A percentile compares a stretch with the other conserved stretches of the same genome.
These are phyloP conservation scores for Botrytis squamosa DNA, from an alignment of 2,329 filamentous ascomycete species.

Conservation along the genomic window DNA sequence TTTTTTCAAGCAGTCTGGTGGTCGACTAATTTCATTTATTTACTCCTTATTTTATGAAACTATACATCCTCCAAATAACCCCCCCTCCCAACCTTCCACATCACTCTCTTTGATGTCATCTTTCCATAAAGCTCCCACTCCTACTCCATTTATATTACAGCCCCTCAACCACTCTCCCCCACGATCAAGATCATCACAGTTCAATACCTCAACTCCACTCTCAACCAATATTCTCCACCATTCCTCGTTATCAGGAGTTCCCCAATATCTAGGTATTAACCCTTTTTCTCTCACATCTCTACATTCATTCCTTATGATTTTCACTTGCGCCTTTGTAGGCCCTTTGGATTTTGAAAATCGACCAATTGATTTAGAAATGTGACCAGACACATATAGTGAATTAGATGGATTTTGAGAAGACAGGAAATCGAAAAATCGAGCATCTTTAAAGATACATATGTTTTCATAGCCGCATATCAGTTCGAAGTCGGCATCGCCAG, in stretches of 20 bases:
- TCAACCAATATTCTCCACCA: conserved; percentile 43
- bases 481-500: conserved; percentile 48
- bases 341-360: conserved; percentile 22
- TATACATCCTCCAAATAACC: neutral
- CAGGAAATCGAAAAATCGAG: conserved; percentile 40
- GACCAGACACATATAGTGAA: conserved; percentile 34
- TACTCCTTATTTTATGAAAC: neutral
- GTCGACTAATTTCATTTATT: neutral
- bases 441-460: conserved; percentile 50
- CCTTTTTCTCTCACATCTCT: conserved; percentile 41
- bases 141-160: neutral
- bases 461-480: conserved; percentile 37
- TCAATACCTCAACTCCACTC: conserved; percentile 44
- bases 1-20: neutral
- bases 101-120: conserved; percentile 6
- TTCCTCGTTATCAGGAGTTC: conserved; percentile 42
- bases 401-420: conserved; percentile 26
- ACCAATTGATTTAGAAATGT: conserved; percentile 19
- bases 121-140: neutral
- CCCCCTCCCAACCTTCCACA: neutral
- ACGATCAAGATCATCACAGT: conserved; percentile 41
- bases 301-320: conserved; percentile 31
- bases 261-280: conserved; percentile 46
- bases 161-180: conserved; percentile 12
- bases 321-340: conserved; percentile 29